Evolutionary conservation across 73 alveolate genomes (phyloP).

Genomic region (Diophrys sp.): DNA sequence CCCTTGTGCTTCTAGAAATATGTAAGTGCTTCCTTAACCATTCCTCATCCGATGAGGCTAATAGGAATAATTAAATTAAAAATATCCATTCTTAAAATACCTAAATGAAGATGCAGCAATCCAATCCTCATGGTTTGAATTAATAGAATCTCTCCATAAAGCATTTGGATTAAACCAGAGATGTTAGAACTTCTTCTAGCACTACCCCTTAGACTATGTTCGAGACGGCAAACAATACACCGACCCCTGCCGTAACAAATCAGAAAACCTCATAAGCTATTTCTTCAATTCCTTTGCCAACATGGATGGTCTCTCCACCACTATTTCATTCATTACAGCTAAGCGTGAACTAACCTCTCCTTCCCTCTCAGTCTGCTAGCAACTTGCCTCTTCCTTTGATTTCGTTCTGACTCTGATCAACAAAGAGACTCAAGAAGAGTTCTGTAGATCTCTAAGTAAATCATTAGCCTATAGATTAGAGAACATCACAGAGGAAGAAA

Average conservation of each 20-base stretch:
- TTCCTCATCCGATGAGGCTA: conserved; percentile 47
- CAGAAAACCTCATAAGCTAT: background rate
- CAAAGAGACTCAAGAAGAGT: background rate
- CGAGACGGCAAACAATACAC: background rate
- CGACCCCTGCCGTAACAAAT: background rate
- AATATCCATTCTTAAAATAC: background rate
- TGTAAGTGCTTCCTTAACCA: conserved; percentile 41
- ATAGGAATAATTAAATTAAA: background rate
- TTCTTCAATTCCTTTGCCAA: conserved; percentile 43
- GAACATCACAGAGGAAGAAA: conserved; percentile 49
- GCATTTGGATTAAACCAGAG: background rate
- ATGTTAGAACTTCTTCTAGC: background rate
- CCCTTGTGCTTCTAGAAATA: no score
- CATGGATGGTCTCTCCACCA: conserved; percentile 28
- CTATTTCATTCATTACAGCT: background rate
- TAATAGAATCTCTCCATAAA: background rate
- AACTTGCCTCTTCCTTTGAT: background rate
- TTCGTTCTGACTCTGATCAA: conserved; percentile 6
- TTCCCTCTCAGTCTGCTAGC: conserved; percentile 18
- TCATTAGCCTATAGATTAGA: conserved; percentile 43
- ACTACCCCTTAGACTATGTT: background rate
- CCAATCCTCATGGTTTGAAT: background rate
- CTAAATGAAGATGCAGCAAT: background rate
- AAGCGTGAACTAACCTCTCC: conserved; percentile 2
- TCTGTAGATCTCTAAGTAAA: conserved; percentile 14